Evolutionary conservation across 768 basidiomycete genomes (phyloP).

Genomic region (Lactarius pseudohatsudake): DNA sequence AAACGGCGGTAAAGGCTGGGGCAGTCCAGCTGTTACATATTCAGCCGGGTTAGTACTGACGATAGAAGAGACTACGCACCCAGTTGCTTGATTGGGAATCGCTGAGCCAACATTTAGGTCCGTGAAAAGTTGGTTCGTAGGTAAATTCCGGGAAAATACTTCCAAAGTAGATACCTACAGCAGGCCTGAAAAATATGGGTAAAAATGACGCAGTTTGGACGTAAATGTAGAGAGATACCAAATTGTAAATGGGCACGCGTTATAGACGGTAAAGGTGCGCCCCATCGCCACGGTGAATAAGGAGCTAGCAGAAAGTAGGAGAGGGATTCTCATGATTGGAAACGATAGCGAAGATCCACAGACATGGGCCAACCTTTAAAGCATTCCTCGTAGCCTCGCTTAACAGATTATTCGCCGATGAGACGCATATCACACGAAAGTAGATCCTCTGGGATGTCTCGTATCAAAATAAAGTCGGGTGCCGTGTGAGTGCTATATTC

Average conservation of each 20-base stretch:
- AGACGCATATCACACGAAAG: neutral
- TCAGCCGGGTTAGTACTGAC: neutral
- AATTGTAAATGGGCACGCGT: conserved; percentile 44
- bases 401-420: neutral
- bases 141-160: neutral
- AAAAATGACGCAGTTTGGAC: neutral
- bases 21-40: conserved; percentile 34
- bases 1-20: conserved; percentile 32
- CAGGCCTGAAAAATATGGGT: conserved; percentile 31
- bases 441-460: neutral
- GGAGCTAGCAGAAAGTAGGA: conserved; percentile 1
- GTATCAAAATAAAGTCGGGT: too few species aligned
- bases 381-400: neutral
- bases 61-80: conserved; percentile 20
- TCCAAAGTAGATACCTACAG: conserved; percentile 29
- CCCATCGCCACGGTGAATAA: conserved; percentile 12
- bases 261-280: conserved; percentile 43
- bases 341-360: neutral
- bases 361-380: neutral
- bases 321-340: neutral
- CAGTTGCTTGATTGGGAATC: conserved; percentile 35
- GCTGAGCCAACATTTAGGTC: conserved; percentile 36
- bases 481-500: neutral
- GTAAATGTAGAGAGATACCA: conserved; percentile 35
- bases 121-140: conserved; percentile 35